Evolutionary conservation across 768 basidiomycete species (phyloP), one percentile per base, ranked within the genome.

Genomic region (Podaxis mareebaensis): DNA sequence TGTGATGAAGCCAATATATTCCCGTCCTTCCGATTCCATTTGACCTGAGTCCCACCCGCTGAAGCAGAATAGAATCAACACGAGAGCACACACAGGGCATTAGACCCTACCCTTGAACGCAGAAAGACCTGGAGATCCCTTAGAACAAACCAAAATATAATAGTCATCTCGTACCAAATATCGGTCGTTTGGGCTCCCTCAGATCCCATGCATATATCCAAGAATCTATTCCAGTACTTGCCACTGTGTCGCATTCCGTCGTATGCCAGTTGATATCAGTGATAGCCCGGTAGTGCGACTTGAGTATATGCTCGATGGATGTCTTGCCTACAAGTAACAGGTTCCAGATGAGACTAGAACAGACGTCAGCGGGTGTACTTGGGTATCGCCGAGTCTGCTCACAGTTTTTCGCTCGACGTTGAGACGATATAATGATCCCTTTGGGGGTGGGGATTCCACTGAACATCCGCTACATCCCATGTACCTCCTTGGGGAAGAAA

Each of bases 221-320:
- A 0, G 95, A 90, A 71, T 99, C 97, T 56, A 99, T 91, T 0
- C 93, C 91, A 0, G 91, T 94, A 53, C 95, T 96, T 2, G 91
- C 90, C 17, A 99, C 91, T 12, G 88, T 79, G 63, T 97, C 88
- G 4, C 91, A 90, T 68, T 95, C 89, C 3, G 84, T 83, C 0
- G 90, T 90, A 69, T 95, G 93, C 96, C 96, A 99, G 71, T 99
- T 99, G 71, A 99, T 93, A 71, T 99, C 97, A 3, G 97, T 98
- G 59, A 99, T 95, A 4, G 95, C 95, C 51, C 96, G 88, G 65
- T 94, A 93, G 71, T 99, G 97, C 1, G 92, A 90, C 64, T 90
- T 89, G 4, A 98, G 81, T 36, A 93, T 88, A 64, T 92, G 87
- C 67, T 95, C 83, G 38, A 99, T 93, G 2, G 90, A 89, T 1